These are phyloP conservation scores for Tothia fuscella DNA, from an alignment of 2,329 filamentous ascomycete species.

Conservation along the genomic window DNA sequence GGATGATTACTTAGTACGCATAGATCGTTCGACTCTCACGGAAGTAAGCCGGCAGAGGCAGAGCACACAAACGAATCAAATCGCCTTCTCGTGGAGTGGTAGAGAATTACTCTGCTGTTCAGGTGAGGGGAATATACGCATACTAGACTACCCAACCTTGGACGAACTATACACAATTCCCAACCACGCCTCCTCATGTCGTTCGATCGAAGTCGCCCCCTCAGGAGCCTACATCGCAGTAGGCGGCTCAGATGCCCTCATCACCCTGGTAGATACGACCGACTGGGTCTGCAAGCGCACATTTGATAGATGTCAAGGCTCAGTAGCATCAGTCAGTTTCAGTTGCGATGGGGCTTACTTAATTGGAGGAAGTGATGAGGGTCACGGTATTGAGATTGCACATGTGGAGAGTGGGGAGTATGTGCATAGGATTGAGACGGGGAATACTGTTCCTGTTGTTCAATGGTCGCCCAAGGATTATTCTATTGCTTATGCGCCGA, in stretches of 20 bases:
- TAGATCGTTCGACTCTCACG: slow-evolving; percentile 47
- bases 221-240: slow-evolving; percentile 61
- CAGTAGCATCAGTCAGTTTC: slow-evolving; percentile 62
- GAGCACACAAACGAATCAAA: slow-evolving; percentile 55
- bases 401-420: slow-evolving; percentile 65
- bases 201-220: slow-evolving; percentile 57
- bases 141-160: slow-evolving; percentile 55
- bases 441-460: slow-evolving; percentile 51
- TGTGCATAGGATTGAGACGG: slow-evolving; percentile 59
- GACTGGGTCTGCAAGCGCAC: slow-evolving; percentile 68
- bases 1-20: slow-evolving; percentile 50
- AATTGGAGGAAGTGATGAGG: slow-evolving; percentile 63
- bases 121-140: slow-evolving; percentile 56
- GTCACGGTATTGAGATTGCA: slow-evolving; percentile 54
- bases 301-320: slow-evolving; percentile 54
- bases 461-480: slow-evolving; percentile 68
- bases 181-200: slow-evolving; percentile 62
- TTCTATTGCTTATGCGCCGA: slow-evolving; percentile 53
- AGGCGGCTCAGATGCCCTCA: slow-evolving; percentile 62
- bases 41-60: slow-evolving; percentile 50
- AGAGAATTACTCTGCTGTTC: slow-evolving; percentile 59
- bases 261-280: slow-evolving; percentile 65
- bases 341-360: slow-evolving; percentile 68
- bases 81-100: slow-evolving; percentile 63
- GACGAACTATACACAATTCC: slow-evolving; percentile 46